Percentiles rank a stretch among this genome's conserved stretches.
phyloP scores from a whole-genome alignment of 352 stramenopile genomes.

The Pseudoperonospora humuli region DNA sequence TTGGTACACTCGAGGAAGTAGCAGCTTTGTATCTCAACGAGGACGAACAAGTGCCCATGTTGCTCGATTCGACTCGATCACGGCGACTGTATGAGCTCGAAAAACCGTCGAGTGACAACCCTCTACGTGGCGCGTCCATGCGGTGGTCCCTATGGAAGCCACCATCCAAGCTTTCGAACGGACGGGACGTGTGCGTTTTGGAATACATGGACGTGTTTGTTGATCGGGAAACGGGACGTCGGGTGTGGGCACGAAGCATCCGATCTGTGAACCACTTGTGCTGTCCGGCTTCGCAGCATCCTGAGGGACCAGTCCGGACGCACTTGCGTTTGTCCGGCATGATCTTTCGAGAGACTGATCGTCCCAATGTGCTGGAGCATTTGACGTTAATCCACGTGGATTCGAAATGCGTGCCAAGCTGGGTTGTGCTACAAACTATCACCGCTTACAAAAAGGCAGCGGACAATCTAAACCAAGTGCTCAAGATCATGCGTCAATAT shows the following conservation, averaged over 20 bases:
- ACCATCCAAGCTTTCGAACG: slow-evolving; percentile 37
- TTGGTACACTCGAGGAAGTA: slow-evolving; percentile 56
- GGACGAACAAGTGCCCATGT: slow-evolving; percentile 37
- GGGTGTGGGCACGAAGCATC: slow-evolving; percentile 58
- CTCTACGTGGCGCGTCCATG: slow-evolving; percentile 38
- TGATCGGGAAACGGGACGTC: slow-evolving; percentile 41
- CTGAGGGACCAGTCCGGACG: slow-evolving; percentile 42
- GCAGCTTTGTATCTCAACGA: slow-evolving; percentile 43
- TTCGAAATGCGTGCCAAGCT: slow-evolving; percentile 32
- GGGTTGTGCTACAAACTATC: slow-evolving; percentile 41
- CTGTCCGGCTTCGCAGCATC: slow-evolving; percentile 50
- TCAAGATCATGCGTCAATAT: slow-evolving; percentile 52
- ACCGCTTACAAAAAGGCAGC: slow-evolving; percentile 39
- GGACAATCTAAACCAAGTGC: slow-evolving; percentile 47
- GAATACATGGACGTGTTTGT: slow-evolving; percentile 68
- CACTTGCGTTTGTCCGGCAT: slow-evolving; percentile 47
- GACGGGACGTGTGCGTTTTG: slow-evolving; percentile 49
- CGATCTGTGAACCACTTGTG: slow-evolving; percentile 56
- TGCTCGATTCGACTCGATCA: slow-evolving; percentile 37
- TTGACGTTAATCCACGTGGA: slow-evolving; percentile 53
- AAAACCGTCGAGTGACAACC: slow-evolving; percentile 25
- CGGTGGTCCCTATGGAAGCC: slow-evolving; percentile 58
- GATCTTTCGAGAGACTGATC: slow-evolving; percentile 54
- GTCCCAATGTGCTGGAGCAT: slow-evolving; percentile 44
- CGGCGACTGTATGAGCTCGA: slow-evolving; percentile 50